Evolutionary conservation across 441 rosid genomes (phyloP), one percentile per base, ranked within the genome.

Genomic region (Populus hybrid): DNA sequence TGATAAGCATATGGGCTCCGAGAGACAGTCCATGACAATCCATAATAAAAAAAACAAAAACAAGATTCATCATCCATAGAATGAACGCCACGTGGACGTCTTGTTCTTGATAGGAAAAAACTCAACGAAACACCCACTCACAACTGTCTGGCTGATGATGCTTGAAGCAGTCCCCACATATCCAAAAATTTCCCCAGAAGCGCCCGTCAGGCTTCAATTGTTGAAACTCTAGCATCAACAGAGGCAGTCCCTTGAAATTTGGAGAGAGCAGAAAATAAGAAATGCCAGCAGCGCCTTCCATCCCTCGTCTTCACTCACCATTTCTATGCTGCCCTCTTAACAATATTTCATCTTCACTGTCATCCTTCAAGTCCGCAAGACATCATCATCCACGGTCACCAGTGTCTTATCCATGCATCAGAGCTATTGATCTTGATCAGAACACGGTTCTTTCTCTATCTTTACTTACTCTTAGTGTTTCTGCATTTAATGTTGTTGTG

Each of bases 391-490:
- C 73, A 59, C 90, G 83, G 68, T 84, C 86, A 0, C 83, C 89
- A 16, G 11, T 79, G n/a, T 73, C 88, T 76, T 93, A 86, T 83
- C 95, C 95, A 1, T 76, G 89, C 86, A 81, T 93, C 82, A 89
- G 90, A 87, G 92, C 94, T 9, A 57, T 83, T 38, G 98, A 95
- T 67, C 86, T 95, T 40, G 99, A 95, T 81, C 92, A 91, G 57
- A 93, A 89, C 93, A 93, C 98, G 85, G 99, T 94, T 42, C 68
- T 75, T 73, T 5, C 36, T 26, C n/a, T 77, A 14, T 21, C 70
- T 1, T 63, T 8, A 1, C 42, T 26, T 8, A 1, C 0, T 6
- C 12, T 4, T 71, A 3, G 3, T 50, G 4, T 21, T 21, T 6
- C 6, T 12, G 28, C 6, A 10, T 73, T 2, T 50, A 50, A 2